These are phyloP conservation scores for Leptoxyphium fumago DNA, from an alignment of 2,329 filamentous ascomycete genomes.

Conservation along the genomic window DNA sequence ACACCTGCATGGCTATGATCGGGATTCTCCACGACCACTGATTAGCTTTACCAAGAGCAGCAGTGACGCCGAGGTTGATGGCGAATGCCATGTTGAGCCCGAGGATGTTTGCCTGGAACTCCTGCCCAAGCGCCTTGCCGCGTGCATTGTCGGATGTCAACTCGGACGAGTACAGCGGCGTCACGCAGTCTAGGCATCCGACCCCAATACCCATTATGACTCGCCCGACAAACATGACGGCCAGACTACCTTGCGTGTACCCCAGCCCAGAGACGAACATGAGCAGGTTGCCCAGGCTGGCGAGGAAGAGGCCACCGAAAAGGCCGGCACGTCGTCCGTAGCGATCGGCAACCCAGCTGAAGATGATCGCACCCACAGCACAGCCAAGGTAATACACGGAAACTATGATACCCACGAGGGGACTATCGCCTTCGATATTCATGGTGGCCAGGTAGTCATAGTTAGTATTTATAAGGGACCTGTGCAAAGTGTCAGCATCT, in stretches of 20 bases:
- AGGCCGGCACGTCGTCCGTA: slow-evolving; percentile 42
- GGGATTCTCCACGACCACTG: slow-evolving; percentile 50
- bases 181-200: slow-evolving; percentile 46
- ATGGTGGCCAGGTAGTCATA: slow-evolving; percentile 42
- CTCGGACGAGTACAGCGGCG: slow-evolving; percentile 46
- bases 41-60: slow-evolving; percentile 37
- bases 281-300: slow-evolving; percentile 41
- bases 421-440: slow-evolving; percentile 35
- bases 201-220: slow-evolving; percentile 43
- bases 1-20: slow-evolving; percentile 47
- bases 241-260: slow-evolving; percentile 26
- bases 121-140: slow-evolving; percentile 44
- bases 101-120: slow-evolving; percentile 51
- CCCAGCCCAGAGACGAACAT: slow-evolving; percentile 45
- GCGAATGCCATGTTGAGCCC: slow-evolving; percentile 46
- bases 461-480: slow-evolving; percentile 42
- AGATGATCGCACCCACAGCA: slow-evolving; percentile 40
- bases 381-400: slow-evolving; percentile 50
- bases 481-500: slow-evolving; percentile 23
- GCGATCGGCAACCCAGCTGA: slow-evolving; percentile 40
- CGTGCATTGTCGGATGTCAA: slow-evolving; percentile 41
- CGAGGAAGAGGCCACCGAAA: slow-evolving; percentile 39
- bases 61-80: slow-evolving; percentile 42
- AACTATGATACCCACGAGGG: slow-evolving; percentile 44
- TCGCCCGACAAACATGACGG: slow-evolving; percentile 36